Evolutionary conservation across 306 rosid species (phyloP), one percentile per base, ranked within the genome.

Genomic region (Cicer bijugum): DNA sequence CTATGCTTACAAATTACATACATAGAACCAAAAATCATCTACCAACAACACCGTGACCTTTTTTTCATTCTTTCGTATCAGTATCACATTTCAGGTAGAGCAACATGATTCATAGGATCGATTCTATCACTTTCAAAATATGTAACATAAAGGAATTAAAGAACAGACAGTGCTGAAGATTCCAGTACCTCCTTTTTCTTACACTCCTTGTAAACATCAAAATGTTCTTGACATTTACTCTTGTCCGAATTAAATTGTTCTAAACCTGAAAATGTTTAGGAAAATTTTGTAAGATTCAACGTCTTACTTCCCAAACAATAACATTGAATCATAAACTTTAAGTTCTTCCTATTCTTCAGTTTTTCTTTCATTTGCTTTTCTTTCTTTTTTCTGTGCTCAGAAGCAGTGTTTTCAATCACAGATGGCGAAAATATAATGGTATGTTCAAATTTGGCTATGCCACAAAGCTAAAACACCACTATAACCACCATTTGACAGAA

Each of bases 161-260:
- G 6, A 43, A 76, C 15, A 69, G 15, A 38, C 16, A n/a, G 53
- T 44, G 78, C 6, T 46, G 72, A 69, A 50, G 69, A 4, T 72
- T 78, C 15, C 35, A 47, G 39, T 88, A 93, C 98, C 98, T 93
- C 98, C 70, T 85, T 89, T 83, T 91, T 93, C 88, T 93, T 93
- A 81, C 98, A 93, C 86, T 89, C 97, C 88, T 91, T 93, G 88
- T 93, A 93, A 69, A 89, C 78, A 76, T 91, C 92, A 79, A 93
- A 93, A 64, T 91, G 97, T 62, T 85, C 89, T 80, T 89, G 98
- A 72, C 98, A 93, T 87, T 91, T 93, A 82, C 90, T 91, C 85
- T 83, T 93, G 76, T 93, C 89, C 12, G 90, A 78, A 51, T 28
- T 65, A 81, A 74, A 78, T 74, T 88, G 86, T 85, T 93, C 97